Conservation (phyloP, 441 rosid species). For the Iberis amara region DNA sequence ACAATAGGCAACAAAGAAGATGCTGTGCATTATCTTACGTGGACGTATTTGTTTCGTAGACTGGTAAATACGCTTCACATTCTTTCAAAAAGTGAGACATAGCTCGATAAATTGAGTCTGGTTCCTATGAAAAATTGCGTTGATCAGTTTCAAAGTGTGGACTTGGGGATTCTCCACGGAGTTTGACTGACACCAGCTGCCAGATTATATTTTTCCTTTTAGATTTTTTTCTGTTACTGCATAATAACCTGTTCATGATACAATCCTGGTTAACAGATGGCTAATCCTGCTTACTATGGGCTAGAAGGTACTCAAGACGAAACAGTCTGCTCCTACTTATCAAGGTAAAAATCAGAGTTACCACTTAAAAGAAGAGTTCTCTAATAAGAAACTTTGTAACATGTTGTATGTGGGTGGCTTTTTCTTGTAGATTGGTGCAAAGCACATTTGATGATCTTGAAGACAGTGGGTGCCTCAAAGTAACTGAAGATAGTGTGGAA, state of each 20-base stretch:
- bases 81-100: conserved; percentile 2
- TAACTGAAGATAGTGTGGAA: conserved; percentile 70
- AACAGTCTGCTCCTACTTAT: conserved; percentile 65
- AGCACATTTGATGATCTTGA: conserved; percentile 97
- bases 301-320: conserved; percentile 72
- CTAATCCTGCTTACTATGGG: conserved; percentile 97
- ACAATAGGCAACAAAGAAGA: conserved; percentile 93
- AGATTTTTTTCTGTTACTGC: not conserved
- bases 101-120: not conserved
- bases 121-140: not conserved
- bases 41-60: conserved; percentile 98
- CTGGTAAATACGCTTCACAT: conserved; percentile 50
- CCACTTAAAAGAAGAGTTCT: conserved; percentile 1
- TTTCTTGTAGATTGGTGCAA: conserved; percentile 69
- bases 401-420: conserved; percentile 7
- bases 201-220: not conserved
- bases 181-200: not conserved
- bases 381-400: conserved; percentile 16
- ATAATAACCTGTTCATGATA: not conserved
- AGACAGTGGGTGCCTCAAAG: conserved; percentile 94
- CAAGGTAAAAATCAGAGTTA: conserved; percentile 56
- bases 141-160: conserved; percentile 9
- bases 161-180: conserved; percentile 2
- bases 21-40: conserved; percentile 89
- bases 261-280: conserved; percentile 50